Evolutionary conservation across 495 filamentous ascomycete genomes (phyloP).

Genomic region (Aspergillus homomorphus): DNA sequence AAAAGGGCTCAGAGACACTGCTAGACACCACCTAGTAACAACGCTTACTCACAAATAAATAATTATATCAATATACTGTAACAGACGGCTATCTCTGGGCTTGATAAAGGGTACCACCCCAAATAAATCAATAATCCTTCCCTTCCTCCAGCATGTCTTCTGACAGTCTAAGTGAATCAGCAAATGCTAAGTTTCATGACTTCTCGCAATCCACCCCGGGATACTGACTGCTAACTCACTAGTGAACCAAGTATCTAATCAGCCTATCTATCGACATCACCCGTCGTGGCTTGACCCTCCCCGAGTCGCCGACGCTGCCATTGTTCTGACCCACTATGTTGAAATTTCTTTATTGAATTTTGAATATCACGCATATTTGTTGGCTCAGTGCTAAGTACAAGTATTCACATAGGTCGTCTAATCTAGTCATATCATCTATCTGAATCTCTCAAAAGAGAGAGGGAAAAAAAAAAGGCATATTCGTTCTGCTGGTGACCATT

Average conservation of each 20-base stretch:
- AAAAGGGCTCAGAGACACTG: too few species aligned
- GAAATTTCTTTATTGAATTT: neutral
- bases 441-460: neutral
- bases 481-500: neutral
- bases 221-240: neutral
- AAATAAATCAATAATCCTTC: neutral
- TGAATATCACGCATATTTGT: neutral
- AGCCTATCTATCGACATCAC: neutral
- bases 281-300: neutral
- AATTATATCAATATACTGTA: too few species aligned
- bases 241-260: neutral
- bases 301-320: neutral
- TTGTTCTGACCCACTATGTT: neutral
- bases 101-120: too few species aligned
- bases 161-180: neutral
- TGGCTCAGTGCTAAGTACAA: conserved; percentile 1
- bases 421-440: conserved; percentile 24
- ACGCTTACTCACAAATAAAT: too few species aligned
- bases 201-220: conserved; percentile 8
- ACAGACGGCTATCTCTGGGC: too few species aligned
- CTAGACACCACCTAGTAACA: too few species aligned
- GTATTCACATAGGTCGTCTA: conserved; percentile 10
- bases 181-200: conserved; percentile 14
- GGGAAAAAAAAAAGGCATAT: neutral
- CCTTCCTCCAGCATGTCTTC: too few species aligned